These are phyloP conservation scores for Gnaphalium uliginosum DNA, from an alignment of 129 eudicot genomes.

Conservation along the genomic window DNA sequence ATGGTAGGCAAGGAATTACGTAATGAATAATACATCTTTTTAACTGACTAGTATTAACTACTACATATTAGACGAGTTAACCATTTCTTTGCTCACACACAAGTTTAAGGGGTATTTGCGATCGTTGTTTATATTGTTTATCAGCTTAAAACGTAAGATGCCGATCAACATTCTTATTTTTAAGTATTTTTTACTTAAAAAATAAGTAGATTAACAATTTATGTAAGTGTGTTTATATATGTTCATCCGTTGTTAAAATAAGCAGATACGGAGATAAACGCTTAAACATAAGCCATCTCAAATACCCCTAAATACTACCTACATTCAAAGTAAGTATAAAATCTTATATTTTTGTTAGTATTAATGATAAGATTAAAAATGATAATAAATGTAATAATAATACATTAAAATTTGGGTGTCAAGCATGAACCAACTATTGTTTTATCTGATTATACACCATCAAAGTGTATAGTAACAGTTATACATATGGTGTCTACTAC, in stretches of 20 bases:
- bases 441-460: slow-evolving; percentile 20
- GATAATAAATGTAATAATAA: not conserved
- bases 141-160: too few relatives aligned
- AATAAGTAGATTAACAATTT: too few relatives aligned
- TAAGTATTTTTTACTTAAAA: too few relatives aligned
- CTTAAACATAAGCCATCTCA: too few relatives aligned
- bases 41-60: not conserved
- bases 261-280: too few relatives aligned
- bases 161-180: too few relatives aligned
- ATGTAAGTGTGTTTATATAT: too few relatives aligned
- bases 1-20: not conserved
- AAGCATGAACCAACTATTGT: not conserved
- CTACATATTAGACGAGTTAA: not conserved
- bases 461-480: slow-evolving; percentile 27
- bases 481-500: slow-evolving; percentile 22
- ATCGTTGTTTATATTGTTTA: too few relatives aligned
- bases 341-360: not conserved
- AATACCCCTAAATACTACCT: too few relatives aligned
- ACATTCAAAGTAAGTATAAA: not conserved
- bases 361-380: not conserved
- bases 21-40: too few relatives aligned
- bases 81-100: not conserved
- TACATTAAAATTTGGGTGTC: slow-evolving; percentile 1
- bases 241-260: too few relatives aligned
- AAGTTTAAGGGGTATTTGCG: too few relatives aligned